Percentiles rank a stretch among this genome's conserved stretches.
Conservation (phyloP, 176 grass and related monocot genomes). For the Avena atlantica region DNA sequence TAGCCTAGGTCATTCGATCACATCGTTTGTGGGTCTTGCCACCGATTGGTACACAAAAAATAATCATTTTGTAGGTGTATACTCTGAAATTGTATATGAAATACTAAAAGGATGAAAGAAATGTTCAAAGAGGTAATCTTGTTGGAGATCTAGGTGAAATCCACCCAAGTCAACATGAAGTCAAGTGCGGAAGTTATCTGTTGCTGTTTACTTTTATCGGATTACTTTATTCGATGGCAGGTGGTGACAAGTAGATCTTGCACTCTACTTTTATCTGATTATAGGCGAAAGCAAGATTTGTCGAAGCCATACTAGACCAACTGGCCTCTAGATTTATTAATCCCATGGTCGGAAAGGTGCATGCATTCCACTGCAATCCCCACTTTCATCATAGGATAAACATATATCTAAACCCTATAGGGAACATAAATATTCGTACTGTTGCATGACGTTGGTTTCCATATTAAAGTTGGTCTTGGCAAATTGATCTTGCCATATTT, state of each 20-base stretch:
- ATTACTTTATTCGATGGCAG: constrained; percentile 3
- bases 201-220: not conserved
- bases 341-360: not conserved
- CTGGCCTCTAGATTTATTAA: constrained; percentile 16
- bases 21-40: not conserved
- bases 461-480: constrained; percentile 1
- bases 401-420: not conserved
- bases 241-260: constrained; percentile 27
- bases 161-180: constrained; percentile 28
- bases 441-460: not conserved
- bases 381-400: constrained; percentile 6
- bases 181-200: constrained; percentile 22
- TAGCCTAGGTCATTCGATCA: not conserved
- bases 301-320: not conserved
- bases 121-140: not conserved
- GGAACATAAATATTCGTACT: not conserved
- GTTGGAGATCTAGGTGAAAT: constrained; percentile 8
- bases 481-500: constrained; percentile 11
- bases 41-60: not conserved
- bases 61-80: not conserved
- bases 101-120: not conserved
- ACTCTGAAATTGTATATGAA: not conserved
- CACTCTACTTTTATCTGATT: not conserved
- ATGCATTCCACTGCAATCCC: not conserved
- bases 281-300: not conserved